These are phyloP conservation scores for Lactarius quietus DNA, from an alignment of 768 basidiomycete species.

Conservation along the genomic window DNA sequence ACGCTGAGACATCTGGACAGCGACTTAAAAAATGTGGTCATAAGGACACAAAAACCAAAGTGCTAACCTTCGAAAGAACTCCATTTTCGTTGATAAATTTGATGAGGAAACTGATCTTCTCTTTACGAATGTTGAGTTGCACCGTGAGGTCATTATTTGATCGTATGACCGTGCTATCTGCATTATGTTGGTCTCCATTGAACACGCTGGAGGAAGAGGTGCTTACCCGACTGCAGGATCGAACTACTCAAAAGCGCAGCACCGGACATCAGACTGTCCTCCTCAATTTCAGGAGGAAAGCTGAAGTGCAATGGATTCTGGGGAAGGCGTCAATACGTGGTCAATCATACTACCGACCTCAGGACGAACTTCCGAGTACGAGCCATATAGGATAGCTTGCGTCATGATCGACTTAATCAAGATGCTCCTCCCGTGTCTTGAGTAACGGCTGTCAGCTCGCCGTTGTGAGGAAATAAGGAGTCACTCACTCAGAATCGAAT, in stretches of 20 bases:
- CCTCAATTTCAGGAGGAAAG: conserved; percentile 76
- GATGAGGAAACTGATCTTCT: conserved; percentile 80
- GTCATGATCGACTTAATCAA: conserved; percentile 78
- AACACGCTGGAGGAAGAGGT: background rate
- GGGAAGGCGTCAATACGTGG: background rate
- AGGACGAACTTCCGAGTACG: conserved; percentile 52
- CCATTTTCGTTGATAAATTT: conserved; percentile 86
- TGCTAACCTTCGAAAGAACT: conserved; percentile 63
- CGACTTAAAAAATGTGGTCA: background rate
- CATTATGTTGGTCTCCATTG: background rate
- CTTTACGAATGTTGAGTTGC: conserved; percentile 71
- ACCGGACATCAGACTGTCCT: conserved; percentile 73
- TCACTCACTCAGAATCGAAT: conserved; percentile 61
- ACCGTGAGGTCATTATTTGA: conserved; percentile 76
- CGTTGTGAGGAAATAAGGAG: background rate
- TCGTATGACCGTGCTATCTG: conserved; percentile 65
- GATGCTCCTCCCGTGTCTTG: conserved; percentile 58
- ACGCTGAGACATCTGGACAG: conserved; percentile 68
- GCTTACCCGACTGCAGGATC: conserved; percentile 68
- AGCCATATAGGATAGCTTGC: conserved; percentile 77
- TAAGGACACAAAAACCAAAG: background rate
- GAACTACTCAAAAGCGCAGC: conserved; percentile 71
- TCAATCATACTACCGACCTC: background rate
- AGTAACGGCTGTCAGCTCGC: background rate
- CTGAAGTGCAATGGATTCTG: conserved; percentile 79